Percentiles rank a stretch among this genome's conserved stretches.
These are phyloP conservation scores for Dillenia suffruticosa DNA, from an alignment of 164 flowering plant genomes.

Conservation along the genomic window DNA sequence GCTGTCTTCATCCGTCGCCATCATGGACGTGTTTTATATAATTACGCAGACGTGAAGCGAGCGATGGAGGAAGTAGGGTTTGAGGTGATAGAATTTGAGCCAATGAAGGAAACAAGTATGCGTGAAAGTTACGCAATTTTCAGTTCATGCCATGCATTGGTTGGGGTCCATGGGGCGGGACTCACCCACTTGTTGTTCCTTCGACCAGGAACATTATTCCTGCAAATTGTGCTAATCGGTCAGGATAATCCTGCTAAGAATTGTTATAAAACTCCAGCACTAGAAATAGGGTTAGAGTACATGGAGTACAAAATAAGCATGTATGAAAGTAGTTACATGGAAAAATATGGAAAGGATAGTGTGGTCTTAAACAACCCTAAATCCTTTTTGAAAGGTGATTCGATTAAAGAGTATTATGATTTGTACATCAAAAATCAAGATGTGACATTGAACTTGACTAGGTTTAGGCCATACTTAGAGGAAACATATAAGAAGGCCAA, in stretches of 20 bases:
- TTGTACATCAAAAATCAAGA: conserved; percentile 50
- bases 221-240: conserved; percentile 44
- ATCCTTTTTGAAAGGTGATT: conserved; percentile 15
- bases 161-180: conserved; percentile 54
- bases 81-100: conserved; percentile 34
- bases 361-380: conserved; percentile 34
- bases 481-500: conserved; percentile 23
- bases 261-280: conserved; percentile 29
- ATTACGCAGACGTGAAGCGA: conserved; percentile 22
- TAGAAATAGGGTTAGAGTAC: conserved; percentile 28
- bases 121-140: conserved; percentile 26
- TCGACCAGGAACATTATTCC: conserved; percentile 25
- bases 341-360: conserved; percentile 35
- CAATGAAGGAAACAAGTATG: conserved; percentile 23
- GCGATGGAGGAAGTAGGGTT: conserved; percentile 39
- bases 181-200: conserved; percentile 36
- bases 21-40: conserved; percentile 30
- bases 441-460: conserved; percentile 36
- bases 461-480: conserved; percentile 25
- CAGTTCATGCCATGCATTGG: conserved; percentile 40
- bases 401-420: conserved; percentile 19
- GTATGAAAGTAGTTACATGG: conserved; percentile 39
- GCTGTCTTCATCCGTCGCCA: conserved; percentile 29
- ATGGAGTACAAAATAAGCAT: conserved; percentile 28
- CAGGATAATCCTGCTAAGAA: conserved; percentile 23